Base-by-base conservation (phyloP, 495 filamentous ascomycete genomes). In the Copromyces sp. region DNA sequence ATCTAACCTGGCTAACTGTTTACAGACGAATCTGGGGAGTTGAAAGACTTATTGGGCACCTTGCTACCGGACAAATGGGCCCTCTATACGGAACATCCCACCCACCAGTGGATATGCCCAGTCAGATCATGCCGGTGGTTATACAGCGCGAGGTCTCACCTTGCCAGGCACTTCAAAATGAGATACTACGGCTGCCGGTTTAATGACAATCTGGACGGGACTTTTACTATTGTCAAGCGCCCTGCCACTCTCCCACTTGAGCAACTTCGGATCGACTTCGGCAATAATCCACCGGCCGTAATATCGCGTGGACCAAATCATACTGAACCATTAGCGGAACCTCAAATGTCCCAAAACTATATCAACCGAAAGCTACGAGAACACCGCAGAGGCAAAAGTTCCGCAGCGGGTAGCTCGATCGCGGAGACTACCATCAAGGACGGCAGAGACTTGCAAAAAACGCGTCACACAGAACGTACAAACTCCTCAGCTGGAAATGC, bases 141-240 rank as follows among this genome's bases (percentile, higher is more conserved):
- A 14, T 78, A 70, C 35, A 53, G 12, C 35, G 12, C 47, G 2
- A 29, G 29, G 9, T 9, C n/a, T 3, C 38, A 70, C n/a, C 40
- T 77, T 5, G 75, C 75, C 6, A n/a, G 72, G 9, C 77, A 77
- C 39, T 75, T 78, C 74, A 69, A 65, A n/a, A 72, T 75, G 39
- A 11, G 42, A 17, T 73, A 76, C 37, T 70, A 40, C 5, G 74
- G 71, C 3, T 44, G 39, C 42, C 39, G 29, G 5, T 16, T 78
- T 4, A 78, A 78, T 47, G 76, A 78, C 68, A 78, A 78, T 37
- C 41, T 74, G 9, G 76, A 78, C 41, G 74, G 73, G 11, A 78
- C 76, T 2, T 72, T 78, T 68, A 69, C 74, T 0, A 29, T 75
- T 42, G 7, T 72, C 3, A 17, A 45, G 8, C 45, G 38, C 4